Conservation (phyloP, 2,329 filamentous ascomycete species). For the Aspergillus aculeatinus region DNA sequence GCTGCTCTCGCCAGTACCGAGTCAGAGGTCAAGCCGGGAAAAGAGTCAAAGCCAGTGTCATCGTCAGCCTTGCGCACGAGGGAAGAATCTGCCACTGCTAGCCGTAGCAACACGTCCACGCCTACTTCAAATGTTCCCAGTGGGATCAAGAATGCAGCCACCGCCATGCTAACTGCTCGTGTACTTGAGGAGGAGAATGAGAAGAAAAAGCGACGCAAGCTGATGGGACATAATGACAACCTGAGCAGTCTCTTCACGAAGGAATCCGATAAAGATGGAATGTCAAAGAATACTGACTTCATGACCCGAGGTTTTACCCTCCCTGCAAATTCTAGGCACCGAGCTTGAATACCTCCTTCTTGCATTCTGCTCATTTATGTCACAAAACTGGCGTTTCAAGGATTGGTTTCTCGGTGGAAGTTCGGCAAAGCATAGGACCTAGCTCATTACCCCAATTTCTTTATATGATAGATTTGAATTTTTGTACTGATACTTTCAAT, state of each 20-base stretch:
- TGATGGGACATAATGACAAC: slow-evolving; percentile 61
- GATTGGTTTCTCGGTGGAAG: not conserved
- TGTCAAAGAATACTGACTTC: slow-evolving; percentile 52
- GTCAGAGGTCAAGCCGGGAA: slow-evolving; percentile 37
- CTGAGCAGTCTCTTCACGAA: slow-evolving; percentile 56
- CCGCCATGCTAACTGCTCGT: slow-evolving; percentile 79
- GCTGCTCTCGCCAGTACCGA: slow-evolving; percentile 35
- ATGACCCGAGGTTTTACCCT: slow-evolving; percentile 60
- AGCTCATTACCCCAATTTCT: not conserved
- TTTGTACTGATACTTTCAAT: slow-evolving; percentile 3
- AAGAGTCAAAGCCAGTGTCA: slow-evolving; percentile 24
- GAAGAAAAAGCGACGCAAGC: slow-evolving; percentile 73
- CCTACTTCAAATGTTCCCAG: slow-evolving; percentile 38
- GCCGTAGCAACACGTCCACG: slow-evolving; percentile 34
- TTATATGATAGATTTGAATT: slow-evolving; percentile 7
- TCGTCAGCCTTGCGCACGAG: slow-evolving; percentile 3
- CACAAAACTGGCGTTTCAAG: slow-evolving; percentile 7
- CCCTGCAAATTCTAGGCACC: slow-evolving; percentile 45
- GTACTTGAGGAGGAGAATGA: slow-evolving; percentile 86
- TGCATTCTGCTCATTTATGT: not conserved
- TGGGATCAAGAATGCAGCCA: slow-evolving; percentile 84
- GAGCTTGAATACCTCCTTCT: slow-evolving; percentile 9
- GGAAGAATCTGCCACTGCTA: slow-evolving; percentile 16
- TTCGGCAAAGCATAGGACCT: not conserved
- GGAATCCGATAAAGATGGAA: slow-evolving; percentile 38